phyloP scores from a whole-genome alignment of 2,329 filamentous ascomycete species.

The Westerdykella sp. region DNA sequence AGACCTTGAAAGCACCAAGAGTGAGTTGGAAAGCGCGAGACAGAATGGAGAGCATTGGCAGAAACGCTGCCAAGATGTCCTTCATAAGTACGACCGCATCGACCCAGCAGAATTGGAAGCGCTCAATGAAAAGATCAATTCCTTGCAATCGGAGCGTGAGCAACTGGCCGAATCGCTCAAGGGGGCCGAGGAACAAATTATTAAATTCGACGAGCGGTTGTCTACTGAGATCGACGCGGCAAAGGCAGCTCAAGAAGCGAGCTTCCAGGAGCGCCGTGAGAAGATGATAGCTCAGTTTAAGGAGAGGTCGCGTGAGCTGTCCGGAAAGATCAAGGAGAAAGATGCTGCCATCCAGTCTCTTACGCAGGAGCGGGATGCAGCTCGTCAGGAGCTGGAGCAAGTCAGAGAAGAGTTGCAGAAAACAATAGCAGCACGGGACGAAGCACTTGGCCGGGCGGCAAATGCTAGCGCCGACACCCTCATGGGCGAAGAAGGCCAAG shows the following conservation, averaged over 20 bases:
- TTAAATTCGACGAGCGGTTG: constrained; percentile 45
- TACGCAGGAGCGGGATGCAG: constrained; percentile 56
- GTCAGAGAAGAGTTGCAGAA: constrained; percentile 47
- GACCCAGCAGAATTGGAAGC: constrained; percentile 90
- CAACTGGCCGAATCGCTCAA: constrained; percentile 42
- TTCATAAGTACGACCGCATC: constrained; percentile 91
- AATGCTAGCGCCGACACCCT: constrained; percentile 27
- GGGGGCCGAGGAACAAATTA: constrained; percentile 47
- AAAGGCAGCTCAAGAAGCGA: constrained; percentile 23
- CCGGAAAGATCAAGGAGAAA: constrained; percentile 53
- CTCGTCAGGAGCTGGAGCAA: constrained; percentile 43
- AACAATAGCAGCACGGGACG: constrained; percentile 59
- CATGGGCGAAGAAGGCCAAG: constrained; percentile 45
- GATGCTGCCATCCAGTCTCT: constrained; percentile 44
- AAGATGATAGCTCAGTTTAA: constrained; percentile 48
- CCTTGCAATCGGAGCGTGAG: constrained; percentile 48
- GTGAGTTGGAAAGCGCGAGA: constrained; percentile 81
- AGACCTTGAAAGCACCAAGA: constrained; percentile 72
- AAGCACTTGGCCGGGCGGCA: constrained; percentile 48
- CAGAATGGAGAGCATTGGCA: constrained; percentile 93
- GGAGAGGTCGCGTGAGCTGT: constrained; percentile 57
- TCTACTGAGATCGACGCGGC: constrained; percentile 25
- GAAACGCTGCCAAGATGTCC: constrained; percentile 89
- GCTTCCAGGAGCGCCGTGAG: constrained; percentile 45
- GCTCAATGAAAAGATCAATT: constrained; percentile 69